phyloP scores from a whole-genome alignment of 2,329 filamentous ascomycete species.

The Sporothrix phasma region DNA sequence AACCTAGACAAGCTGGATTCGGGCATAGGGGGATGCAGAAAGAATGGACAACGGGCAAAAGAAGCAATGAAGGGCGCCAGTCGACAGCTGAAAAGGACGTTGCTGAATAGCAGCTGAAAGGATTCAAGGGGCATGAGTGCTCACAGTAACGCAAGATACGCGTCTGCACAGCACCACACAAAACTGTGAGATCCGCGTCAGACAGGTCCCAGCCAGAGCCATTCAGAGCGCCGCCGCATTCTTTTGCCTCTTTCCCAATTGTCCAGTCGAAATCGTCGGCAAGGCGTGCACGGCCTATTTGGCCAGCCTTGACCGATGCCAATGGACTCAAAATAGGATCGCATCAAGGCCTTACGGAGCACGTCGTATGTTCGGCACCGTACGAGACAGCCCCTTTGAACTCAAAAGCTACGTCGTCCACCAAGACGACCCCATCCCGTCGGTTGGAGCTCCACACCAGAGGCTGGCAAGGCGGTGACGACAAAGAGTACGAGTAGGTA shows the following conservation, averaged over 20 bases:
- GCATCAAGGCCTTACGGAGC: neutral
- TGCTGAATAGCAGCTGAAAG: neutral
- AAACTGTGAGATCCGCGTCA: neutral
- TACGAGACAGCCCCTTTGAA: neutral
- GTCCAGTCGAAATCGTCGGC: slow-evolving; percentile 1
- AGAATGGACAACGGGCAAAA: neutral
- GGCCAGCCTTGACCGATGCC: slow-evolving; percentile 1
- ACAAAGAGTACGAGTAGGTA: neutral
- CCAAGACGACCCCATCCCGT: neutral
- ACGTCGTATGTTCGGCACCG: neutral
- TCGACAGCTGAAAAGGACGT: neutral
- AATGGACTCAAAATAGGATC: neutral
- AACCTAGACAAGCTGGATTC: neutral
- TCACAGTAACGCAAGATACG: neutral
- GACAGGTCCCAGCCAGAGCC: neutral
- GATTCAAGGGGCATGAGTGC: too few species aligned
- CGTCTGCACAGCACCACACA: neutral
- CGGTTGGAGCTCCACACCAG: neutral
- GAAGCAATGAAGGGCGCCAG: neutral
- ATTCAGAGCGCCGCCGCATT: neutral
- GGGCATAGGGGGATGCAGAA: neutral
- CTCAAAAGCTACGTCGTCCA: slow-evolving; percentile 2
- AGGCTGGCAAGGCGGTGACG: neutral
- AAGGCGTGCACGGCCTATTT: neutral
- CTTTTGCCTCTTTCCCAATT: slow-evolving; percentile 2